These are phyloP conservation scores for Fonsecaea multimorphosa DNA, from an alignment of 2,329 filamentous ascomycete genomes.

Conservation along the genomic window DNA sequence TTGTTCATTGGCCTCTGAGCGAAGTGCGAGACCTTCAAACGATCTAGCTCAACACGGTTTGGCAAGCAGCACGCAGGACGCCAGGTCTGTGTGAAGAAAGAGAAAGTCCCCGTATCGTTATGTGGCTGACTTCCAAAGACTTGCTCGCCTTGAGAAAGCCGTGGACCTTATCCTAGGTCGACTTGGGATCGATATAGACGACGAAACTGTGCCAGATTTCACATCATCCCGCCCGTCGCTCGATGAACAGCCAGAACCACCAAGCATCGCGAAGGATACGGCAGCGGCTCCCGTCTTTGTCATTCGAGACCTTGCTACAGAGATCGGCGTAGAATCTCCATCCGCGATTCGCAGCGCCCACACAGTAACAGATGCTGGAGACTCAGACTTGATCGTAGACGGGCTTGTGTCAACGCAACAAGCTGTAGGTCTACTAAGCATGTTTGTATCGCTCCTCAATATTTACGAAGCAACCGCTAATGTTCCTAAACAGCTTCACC, in stretches of 20 bases:
- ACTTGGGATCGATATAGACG: slow-evolving; percentile 10
- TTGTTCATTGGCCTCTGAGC: slow-evolving; percentile 42
- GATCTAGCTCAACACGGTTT: not conserved
- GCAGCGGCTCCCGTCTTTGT: slow-evolving; percentile 43
- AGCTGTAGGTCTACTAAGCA: slow-evolving; percentile 37
- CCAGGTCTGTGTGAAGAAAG: not conserved
- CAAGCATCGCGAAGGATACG: slow-evolving; percentile 5
- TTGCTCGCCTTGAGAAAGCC: slow-evolving; percentile 13
- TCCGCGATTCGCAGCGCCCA: not conserved
- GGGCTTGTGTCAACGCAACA: slow-evolving; percentile 39
- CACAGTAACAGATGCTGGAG: slow-evolving; percentile 6
- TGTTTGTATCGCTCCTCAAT: slow-evolving; percentile 27
- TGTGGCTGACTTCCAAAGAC: slow-evolving; percentile 9
- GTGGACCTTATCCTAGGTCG: slow-evolving; percentile 6
- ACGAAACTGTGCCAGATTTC: not conserved
- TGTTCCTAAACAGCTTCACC: slow-evolving; percentile 41
- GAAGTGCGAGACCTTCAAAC: not conserved
- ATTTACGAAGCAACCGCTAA: not conserved
- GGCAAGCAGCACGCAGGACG: slow-evolving; percentile 5
- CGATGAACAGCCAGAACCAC: slow-evolving; percentile 1
- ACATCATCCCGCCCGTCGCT: slow-evolving; percentile 1
- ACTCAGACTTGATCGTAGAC: slow-evolving; percentile 41
- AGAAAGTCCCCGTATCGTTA: not conserved
- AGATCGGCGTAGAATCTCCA: slow-evolving; percentile 40
- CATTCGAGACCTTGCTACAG: slow-evolving; percentile 43